A percentile compares a stretch with the other conserved stretches of the same genome.
Conservation (phyloP, 2,329 filamentous ascomycete genomes). For the Dactylellina sp. region DNA sequence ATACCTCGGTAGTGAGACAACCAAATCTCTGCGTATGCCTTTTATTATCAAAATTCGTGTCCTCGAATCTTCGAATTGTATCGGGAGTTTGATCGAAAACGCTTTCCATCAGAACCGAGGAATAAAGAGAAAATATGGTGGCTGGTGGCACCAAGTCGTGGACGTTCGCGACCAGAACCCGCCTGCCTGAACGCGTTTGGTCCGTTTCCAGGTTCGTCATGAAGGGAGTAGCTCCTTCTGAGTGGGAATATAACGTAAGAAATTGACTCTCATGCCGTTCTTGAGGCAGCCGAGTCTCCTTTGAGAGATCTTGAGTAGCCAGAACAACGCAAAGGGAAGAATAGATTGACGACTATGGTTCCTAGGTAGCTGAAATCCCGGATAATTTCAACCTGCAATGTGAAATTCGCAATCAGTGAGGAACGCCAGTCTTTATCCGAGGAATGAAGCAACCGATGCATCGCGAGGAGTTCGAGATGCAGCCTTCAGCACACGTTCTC, state of each 20-base stretch:
- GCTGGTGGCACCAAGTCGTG: not conserved
- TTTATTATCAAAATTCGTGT: not conserved
- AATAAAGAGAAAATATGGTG: conserved; percentile 5
- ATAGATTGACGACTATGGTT: conserved; percentile 40
- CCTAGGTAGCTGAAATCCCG: conserved; percentile 33
- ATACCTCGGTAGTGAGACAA: conserved; percentile 7
- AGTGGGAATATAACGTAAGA: conserved; percentile 1
- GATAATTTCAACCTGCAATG: conserved; percentile 26
- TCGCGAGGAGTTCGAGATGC: conserved; percentile 1
- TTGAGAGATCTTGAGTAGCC: conserved; percentile 14
- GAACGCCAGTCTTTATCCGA: conserved; percentile 21
- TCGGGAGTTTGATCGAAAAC: not conserved
- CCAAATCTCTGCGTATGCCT: not conserved
- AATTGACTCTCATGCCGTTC: conserved; percentile 9
- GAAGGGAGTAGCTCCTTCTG: conserved; percentile 11
- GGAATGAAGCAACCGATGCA: conserved; percentile 33
- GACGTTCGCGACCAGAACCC: not conserved
- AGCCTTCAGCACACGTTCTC: conserved; percentile 2
- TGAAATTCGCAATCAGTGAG: conserved; percentile 32
- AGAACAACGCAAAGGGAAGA: conserved; percentile 43
- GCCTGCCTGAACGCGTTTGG: conserved; percentile 24
- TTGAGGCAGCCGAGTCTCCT: conserved; percentile 7
- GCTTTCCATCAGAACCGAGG: not conserved
- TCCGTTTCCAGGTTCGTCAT: conserved; percentile 5
- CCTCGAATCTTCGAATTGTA: not conserved